These are phyloP conservation scores for Talaromyces marneffei DNA, from an alignment of 2,329 filamentous ascomycete species.

Conservation along the genomic window DNA sequence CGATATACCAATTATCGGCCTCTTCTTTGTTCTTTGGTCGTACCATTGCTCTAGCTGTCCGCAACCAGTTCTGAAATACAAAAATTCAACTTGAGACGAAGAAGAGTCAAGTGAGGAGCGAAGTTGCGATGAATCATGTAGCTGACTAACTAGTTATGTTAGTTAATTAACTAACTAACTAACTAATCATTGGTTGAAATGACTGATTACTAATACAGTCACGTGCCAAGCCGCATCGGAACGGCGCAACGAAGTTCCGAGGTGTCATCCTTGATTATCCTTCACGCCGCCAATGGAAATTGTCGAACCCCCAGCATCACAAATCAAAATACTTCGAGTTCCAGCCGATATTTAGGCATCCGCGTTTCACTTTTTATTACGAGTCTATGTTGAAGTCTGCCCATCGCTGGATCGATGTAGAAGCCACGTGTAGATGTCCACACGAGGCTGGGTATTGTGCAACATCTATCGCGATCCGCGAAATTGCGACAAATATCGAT, in stretches of 20 bases:
- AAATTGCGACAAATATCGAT: neutral
- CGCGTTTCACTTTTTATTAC: neutral
- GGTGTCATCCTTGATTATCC: neutral
- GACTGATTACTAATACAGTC: neutral
- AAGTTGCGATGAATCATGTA: neutral
- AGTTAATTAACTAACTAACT: no score
- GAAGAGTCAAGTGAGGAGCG: neutral
- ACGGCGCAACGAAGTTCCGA: neutral
- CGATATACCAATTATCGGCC: slow-evolving; percentile 26
- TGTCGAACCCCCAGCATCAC: neutral
- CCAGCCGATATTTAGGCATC: neutral
- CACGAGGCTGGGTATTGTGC: neutral
- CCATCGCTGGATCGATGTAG: neutral
- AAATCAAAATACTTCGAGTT: neutral
- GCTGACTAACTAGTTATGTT: neutral
- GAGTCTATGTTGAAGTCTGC: neutral
- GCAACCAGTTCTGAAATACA: neutral
- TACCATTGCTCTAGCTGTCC: neutral
- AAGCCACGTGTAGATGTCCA: neutral
- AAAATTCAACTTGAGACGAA: neutral
- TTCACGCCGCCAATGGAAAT: neutral
- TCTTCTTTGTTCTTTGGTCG: neutral
- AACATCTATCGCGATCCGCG: neutral
- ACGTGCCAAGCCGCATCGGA: neutral
- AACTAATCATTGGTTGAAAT: neutral